Evolutionary conservation across 768 basidiomycete genomes (phyloP).

Genomic region (Lactarius sp.): DNA sequence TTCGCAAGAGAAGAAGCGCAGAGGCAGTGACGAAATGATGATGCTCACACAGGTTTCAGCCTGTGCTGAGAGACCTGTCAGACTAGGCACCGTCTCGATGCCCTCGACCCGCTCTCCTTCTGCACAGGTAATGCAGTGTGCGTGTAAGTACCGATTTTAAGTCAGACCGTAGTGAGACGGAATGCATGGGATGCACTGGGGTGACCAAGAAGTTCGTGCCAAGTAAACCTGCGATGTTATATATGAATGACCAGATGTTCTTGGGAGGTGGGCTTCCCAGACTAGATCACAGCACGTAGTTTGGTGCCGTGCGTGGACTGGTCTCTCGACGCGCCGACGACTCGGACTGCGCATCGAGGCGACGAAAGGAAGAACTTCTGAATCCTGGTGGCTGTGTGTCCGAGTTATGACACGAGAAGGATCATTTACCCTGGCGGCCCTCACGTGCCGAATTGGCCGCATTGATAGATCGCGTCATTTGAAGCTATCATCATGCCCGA

Average conservation of each 20-base stretch:
- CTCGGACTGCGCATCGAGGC: conserved; percentile 51
- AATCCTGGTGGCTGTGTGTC: conserved; percentile 38
- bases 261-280: neutral
- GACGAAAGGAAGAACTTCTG: conserved; percentile 54
- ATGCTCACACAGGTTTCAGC: conserved; percentile 66
- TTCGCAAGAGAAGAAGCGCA: conserved; percentile 14
- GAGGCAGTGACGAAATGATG: neutral
- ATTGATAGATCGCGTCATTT: conserved; percentile 8
- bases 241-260: no score
- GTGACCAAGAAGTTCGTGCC: conserved; percentile 52
- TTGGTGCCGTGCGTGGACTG: conserved; percentile 74
- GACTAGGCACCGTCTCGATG: conserved; percentile 46
- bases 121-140: conserved; percentile 29
- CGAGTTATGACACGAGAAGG: conserved; percentile 46
- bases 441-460: neutral
- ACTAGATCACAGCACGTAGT: conserved; percentile 33
- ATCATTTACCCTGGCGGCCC: conserved; percentile 23
- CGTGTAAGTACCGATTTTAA: neutral
- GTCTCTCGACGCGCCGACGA: conserved; percentile 81
- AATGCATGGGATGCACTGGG: conserved; percentile 68
- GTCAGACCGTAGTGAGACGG: neutral
- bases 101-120: conserved; percentile 72
- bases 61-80: conserved; percentile 56
- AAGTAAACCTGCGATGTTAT: conserved; percentile 52
- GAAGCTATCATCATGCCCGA: conserved; percentile 87